These are phyloP conservation scores for Stipa capillata DNA, from an alignment of 176 grass and related monocot genomes.

Conservation along the genomic window DNA sequence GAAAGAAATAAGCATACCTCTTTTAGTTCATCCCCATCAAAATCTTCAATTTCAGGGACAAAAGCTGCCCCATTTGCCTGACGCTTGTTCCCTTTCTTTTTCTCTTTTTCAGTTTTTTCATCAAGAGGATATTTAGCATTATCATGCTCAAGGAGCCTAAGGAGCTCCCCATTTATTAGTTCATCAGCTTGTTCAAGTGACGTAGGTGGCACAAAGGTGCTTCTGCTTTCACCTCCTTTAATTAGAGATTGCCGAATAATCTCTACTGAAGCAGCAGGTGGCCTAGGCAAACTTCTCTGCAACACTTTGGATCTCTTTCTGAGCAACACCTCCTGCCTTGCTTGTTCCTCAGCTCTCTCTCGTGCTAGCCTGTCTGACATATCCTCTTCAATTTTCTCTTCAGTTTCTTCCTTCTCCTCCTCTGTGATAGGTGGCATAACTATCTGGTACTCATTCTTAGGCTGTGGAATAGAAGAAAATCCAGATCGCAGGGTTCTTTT, in stretches of 20 bases:
- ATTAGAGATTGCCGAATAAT: constrained; percentile 63
- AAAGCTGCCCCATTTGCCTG: constrained; percentile 25
- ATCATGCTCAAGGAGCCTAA: constrained; percentile 70
- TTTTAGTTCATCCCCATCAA: constrained; percentile 59
- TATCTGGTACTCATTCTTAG: constrained; percentile 92
- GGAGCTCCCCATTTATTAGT: constrained; percentile 66
- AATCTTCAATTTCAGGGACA: constrained; percentile 81
- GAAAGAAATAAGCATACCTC: constrained; percentile 46
- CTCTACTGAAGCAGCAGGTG: constrained; percentile 58
- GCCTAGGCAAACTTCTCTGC: constrained; percentile 81
- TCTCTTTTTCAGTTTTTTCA: constrained; percentile 55
- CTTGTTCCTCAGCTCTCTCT: constrained; percentile 67
- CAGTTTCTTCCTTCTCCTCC: constrained; percentile 55
- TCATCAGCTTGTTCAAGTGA: constrained; percentile 83
- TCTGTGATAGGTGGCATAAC: constrained; percentile 60
- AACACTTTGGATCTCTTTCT: constrained; percentile 95
- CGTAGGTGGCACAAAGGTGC: constrained; percentile 80
- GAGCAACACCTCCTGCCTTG: constrained; percentile 61
- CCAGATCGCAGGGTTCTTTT: constrained; percentile 54
- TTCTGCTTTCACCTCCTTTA: constrained; percentile 66
- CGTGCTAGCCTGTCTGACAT: constrained; percentile 75
- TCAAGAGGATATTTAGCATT: constrained; percentile 90
- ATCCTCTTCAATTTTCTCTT: constrained; percentile 85
- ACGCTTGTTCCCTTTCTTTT: constrained; percentile 56
- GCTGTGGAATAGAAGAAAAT: constrained; percentile 62